Base-by-base conservation (phyloP, 1,139 yeast species). In the Spathaspora sp. region DNA sequence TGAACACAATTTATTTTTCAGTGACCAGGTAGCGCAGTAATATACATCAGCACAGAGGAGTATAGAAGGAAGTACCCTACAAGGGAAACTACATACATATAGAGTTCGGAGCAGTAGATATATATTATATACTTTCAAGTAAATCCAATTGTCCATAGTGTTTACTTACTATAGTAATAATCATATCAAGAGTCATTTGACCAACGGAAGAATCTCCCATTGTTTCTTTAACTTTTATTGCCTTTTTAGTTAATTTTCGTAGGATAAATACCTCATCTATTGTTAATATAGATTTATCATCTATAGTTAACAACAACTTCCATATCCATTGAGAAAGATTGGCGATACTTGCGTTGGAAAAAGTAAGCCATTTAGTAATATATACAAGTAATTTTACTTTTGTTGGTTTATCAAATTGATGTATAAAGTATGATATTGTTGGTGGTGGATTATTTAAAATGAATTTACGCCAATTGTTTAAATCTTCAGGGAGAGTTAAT, bases 111-210 rank as follows among this genome's bases (percentile, higher is more conserved):
- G 7, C 23, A 20, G 23, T 20, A 20, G 23, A 4, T 4, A 20
- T 20, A 20, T n/a, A 8, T 13, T 15, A 15, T 31, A 33, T 33
- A 33, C 15, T 20, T 20, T 15, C 24, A 9, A 44, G 39, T 39
- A 73, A 53, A 54, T 73, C 78, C 41, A 54, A 55, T 50, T 74
- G 80, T 11, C 74, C 67, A 47, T 62, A 73, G 57, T 72, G 70
- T 10, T 51, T 52, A 1, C 67, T 65, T 9, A 72, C 72, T 3
- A 74, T 51, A 11, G 61, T 56, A 34, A 71, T 51, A 3, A 73
- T 59, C 65, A 68, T 60, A 38, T 64, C 68, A 24, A 67, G 52
- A 1, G 76, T 68, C 36, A 31, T 31, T 13, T 31, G 7, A 31
- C 36, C 36, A 31, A 31, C 36, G 2, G 36, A 31, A 4, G 36